A percentile compares a stretch with the other conserved stretches of the same genome.
phyloP scores from a whole-genome alignment of 106 monocot species.

The Ottelia alismoides region DNA sequence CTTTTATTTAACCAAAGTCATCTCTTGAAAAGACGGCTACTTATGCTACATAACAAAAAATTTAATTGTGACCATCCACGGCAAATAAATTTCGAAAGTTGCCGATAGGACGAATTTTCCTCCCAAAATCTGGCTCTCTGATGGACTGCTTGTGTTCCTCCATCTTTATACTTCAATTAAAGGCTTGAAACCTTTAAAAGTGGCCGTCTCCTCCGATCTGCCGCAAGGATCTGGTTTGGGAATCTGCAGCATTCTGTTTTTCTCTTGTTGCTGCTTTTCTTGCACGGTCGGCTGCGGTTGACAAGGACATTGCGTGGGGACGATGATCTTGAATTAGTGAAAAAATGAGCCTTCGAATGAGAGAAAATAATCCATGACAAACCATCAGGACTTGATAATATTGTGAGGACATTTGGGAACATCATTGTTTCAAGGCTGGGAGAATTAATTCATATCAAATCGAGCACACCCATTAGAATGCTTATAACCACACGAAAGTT shows the following conservation, averaged over 20 bases:
- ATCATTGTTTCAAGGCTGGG: slow-evolving; percentile 70
- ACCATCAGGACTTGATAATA: slow-evolving; percentile 92
- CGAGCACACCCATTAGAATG: slow-evolving; percentile 57
- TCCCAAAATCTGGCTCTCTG: slow-evolving; percentile 35
- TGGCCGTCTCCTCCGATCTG: slow-evolving; percentile 52
- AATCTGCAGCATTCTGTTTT: slow-evolving; percentile 80
- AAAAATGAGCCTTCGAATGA: slow-evolving; percentile 88
- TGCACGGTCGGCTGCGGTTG: slow-evolving; percentile 23
- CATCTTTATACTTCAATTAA: slow-evolving; percentile 60
- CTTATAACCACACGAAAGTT: slow-evolving; percentile 88
- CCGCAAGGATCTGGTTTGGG: slow-evolving; percentile 82
- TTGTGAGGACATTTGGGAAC: slow-evolving; percentile 76
- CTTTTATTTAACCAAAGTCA: no score
- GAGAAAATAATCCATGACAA: slow-evolving; percentile 94
- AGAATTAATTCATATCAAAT: slow-evolving; percentile 42
- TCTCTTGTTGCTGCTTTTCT: slow-evolving; percentile 59
- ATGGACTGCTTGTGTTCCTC: slow-evolving; percentile 72
- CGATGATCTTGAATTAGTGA: slow-evolving; percentile 68
- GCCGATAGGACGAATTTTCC: no score
- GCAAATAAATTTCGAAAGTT: no score
- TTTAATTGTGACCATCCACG: no score
- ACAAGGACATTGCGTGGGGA: slow-evolving; percentile 10
- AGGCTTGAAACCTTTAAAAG: slow-evolving; percentile 49
- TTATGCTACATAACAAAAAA: no score
- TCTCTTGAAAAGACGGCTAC: no score